Base-by-base conservation (phyloP, 768 basidiomycete genomes). In the Mycena maculata region DNA sequence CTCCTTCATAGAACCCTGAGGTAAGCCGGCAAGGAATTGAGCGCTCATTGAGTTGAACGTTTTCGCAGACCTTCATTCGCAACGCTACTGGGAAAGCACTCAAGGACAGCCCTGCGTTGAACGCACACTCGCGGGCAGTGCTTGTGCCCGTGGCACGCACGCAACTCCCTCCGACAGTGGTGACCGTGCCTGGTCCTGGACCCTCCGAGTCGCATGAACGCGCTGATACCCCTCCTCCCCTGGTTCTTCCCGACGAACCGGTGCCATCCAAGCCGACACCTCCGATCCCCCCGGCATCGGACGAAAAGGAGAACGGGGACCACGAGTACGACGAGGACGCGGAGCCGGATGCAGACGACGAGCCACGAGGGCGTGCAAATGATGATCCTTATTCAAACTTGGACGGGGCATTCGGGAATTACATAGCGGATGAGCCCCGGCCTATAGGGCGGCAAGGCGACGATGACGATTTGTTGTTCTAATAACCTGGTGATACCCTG, bases 31-130 rank as follows among this genome's bases (percentile, higher is more conserved):
- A 71, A n/a, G 52, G 47, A 33, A 60, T 58, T 7, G 18, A 44
- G 47, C 11, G 11, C 31, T 31, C 18, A 47, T 48, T 58, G 23
- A 57, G 12, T 49, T 25, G 47, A 25, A 45, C 41, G 4, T 53
- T 25, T 42, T 42, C 23, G 7, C 54, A 95, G 93, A 97, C 95
- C 2, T 98, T 98, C 80, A 98, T 98, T 73, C 91, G 96, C 25
- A 91, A 91, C 70, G 94, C 96, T 10, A 85, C 89, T 47, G 92
- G 94, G 42, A 93, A 89, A 74, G 92, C 93, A 27, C 83, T 98
- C 60, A 78, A 82, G 56, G 96, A 98, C 78, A 96, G 93, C 50
- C 94, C 95, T 16, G 96, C 96, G 2, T 83, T 98, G 47, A 98
- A 98, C 75, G 75, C 88, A 0, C 86, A 92, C 65, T 96, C 95